These are phyloP conservation scores for Saksenaea oblongispora DNA, from an alignment of 371 early-diverging fungal genomes.

Conservation along the genomic window DNA sequence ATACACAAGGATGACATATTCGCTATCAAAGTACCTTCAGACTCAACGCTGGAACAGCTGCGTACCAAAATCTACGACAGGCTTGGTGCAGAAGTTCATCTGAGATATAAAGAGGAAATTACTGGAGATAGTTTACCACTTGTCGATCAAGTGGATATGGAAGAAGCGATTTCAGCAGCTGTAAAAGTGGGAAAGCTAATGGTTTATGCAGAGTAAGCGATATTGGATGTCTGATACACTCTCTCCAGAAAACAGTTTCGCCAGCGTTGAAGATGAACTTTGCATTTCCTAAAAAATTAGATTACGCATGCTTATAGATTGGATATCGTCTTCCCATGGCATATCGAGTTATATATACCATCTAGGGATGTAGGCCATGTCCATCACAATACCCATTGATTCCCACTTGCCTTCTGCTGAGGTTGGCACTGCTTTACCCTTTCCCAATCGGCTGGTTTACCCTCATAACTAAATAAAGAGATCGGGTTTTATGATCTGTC, in stretches of 20 bases:
- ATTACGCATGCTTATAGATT: no score
- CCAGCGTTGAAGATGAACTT: no score
- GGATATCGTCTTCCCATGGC: no score
- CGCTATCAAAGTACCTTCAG: conserved; percentile 69
- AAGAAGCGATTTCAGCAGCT: conserved; percentile 41
- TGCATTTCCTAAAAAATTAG: no score
- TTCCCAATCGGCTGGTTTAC: no score
- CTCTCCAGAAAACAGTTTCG: neutral
- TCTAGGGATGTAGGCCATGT: no score
- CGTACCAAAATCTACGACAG: conserved; percentile 62
- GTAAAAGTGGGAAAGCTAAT: conserved; percentile 46
- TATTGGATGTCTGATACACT: neutral
- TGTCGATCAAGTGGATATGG: conserved; percentile 27
- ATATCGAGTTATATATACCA: no score
- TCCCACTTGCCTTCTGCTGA: no score
- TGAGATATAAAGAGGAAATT: conserved; percentile 30
- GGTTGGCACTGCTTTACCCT: no score
- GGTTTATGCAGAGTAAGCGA: conserved; percentile 31
- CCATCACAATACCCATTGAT: no score
- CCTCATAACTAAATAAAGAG: no score
- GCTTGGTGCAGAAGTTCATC: conserved; percentile 41
- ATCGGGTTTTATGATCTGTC: no score
- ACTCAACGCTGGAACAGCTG: conserved; percentile 56
- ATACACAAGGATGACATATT: conserved; percentile 71
- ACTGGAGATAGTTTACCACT: conserved; percentile 28